Base-by-base conservation (phyloP, 495 filamentous ascomycete genomes). In the Polyplosphaeria fusca region DNA sequence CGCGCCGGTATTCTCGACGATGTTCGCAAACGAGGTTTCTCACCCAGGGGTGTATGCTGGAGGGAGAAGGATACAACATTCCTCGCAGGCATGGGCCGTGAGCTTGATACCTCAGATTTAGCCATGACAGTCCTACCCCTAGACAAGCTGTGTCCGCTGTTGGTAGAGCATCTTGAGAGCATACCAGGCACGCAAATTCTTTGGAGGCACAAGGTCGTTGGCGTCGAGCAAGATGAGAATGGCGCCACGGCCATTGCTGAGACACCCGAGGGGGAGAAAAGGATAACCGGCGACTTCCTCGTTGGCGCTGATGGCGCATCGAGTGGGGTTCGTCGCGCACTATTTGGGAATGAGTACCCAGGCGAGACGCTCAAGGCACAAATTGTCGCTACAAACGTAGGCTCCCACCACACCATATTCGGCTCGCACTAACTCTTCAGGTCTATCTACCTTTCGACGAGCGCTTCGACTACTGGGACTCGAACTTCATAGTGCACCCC, bases 301-400 rank as follows among this genome's bases (percentile, higher is more conserved):
- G 59, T 82, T 18, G 82, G 81, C 0, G 82, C 79, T 56, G 81
- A 85, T 65, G 81, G 81, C 4, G 82, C 80, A 0, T 78, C 73
- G 38, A 84, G 80, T 58, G 70, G 70, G 3, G 73, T 84, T 11
- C 69, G 81, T 23, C 74, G 72, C 52, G 72, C 74, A 0, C 55
- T 85, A 12, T 85, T 84, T 67, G 81, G 81, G 4, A 71, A 79
- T n/a, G 70, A 77, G 30, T 84, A 77, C 60, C 79, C 79, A 0
- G 82, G 81, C 0, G 78, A 80, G 55, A 86, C 82, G 1, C 75
- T 79, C 72, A 71, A 82, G 32, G 69, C 68, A 42, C 80, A 82
- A 60, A 79, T 86, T 50, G 74, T 86, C 42, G 81, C 82, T 40
- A 83, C 82, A 4, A 86, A 86, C 70, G 80, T 83, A 61, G 42